These are phyloP conservation scores for Stephania cephalantha DNA, from an alignment of 164 flowering plant genomes.

Conservation along the genomic window DNA sequence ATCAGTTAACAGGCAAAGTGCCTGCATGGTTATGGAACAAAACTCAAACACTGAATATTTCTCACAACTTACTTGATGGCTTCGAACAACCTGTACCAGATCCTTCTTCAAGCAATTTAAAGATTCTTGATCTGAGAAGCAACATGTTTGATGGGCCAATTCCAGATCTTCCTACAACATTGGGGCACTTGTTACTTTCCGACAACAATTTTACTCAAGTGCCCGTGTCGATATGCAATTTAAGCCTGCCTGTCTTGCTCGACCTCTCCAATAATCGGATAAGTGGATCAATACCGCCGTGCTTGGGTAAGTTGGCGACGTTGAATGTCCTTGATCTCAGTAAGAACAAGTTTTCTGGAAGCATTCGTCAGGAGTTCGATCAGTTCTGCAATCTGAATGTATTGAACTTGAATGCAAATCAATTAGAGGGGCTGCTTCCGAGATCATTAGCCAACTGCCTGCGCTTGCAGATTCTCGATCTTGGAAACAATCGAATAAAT, in stretches of 20 bases:
- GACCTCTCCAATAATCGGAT: conserved; percentile 48
- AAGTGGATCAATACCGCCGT: conserved; percentile 36
- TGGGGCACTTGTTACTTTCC: conserved; percentile 33
- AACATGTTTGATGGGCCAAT: conserved; percentile 26
- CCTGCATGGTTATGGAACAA: neutral
- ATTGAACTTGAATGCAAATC: conserved; percentile 41
- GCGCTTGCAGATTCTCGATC: conserved; percentile 41
- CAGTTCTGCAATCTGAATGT: conserved; percentile 27
- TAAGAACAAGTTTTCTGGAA: conserved; percentile 34
- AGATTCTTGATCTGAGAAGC: neutral
- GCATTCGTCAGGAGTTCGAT: conserved; percentile 29
- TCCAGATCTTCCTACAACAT: conserved; percentile 20
- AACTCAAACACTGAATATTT: conserved; percentile 14
- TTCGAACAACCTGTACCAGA: neutral
- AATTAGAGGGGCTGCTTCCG: conserved; percentile 41
- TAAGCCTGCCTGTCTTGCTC: conserved; percentile 22
- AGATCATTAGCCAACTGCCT: conserved; percentile 41
- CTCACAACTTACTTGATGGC: neutral
- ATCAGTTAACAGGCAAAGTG: neutral
- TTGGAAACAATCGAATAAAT: conserved; percentile 45
- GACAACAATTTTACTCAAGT: conserved; percentile 17
- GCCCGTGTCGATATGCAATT: conserved; percentile 43
- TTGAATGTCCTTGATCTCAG: conserved; percentile 43
- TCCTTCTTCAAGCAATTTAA: no score
- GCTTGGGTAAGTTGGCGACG: conserved; percentile 19